Percentiles rank a stretch among this genome's conserved stretches.
These are phyloP conservation scores for Fraxinus baroniana DNA, from an alignment of 305 asterid genomes.

Conservation along the genomic window DNA sequence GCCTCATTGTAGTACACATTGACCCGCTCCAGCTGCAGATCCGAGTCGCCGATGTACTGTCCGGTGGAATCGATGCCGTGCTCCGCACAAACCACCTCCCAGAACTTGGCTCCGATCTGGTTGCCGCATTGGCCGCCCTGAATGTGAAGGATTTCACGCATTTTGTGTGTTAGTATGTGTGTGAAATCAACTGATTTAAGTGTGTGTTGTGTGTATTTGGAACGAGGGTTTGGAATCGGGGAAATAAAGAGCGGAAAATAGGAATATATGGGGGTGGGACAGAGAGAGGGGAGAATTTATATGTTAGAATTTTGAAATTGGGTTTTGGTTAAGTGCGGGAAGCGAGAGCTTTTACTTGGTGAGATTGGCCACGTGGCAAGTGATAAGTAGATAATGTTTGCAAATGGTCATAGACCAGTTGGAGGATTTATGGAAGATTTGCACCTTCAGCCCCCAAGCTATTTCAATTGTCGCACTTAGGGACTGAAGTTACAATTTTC, in stretches of 20 bases:
- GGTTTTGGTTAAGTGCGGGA: slow-evolving; percentile 17
- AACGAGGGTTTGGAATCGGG: neutral
- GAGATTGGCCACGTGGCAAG: slow-evolving; percentile 6
- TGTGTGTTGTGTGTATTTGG: neutral
- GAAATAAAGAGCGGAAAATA: neutral
- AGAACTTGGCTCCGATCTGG: slow-evolving; percentile 44
- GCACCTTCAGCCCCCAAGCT: neutral
- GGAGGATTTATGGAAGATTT: neutral
- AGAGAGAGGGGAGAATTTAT: slow-evolving; percentile 16
- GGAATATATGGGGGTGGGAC: slow-evolving; percentile 9
- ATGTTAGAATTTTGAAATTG: slow-evolving; percentile 27
- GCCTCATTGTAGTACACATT: slow-evolving; percentile 55
- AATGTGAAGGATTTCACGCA: slow-evolving; percentile 48
- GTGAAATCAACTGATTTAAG: slow-evolving; percentile 16
- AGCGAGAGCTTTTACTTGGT: neutral
- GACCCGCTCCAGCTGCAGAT: slow-evolving; percentile 50
- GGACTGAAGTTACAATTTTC: neutral
- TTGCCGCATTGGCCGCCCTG: slow-evolving; percentile 52
- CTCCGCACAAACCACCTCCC: slow-evolving; percentile 44
- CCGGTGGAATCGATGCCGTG: slow-evolving; percentile 52
- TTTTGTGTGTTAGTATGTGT: slow-evolving; percentile 5
- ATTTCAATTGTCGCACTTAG: neutral
- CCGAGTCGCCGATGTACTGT: slow-evolving; percentile 43
- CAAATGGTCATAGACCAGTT: neutral
- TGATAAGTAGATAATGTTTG: neutral